Evolutionary conservation across 345 rosid species (phyloP), one percentile per base, ranked within the genome.

Genomic region (Murraya paniculata): DNA sequence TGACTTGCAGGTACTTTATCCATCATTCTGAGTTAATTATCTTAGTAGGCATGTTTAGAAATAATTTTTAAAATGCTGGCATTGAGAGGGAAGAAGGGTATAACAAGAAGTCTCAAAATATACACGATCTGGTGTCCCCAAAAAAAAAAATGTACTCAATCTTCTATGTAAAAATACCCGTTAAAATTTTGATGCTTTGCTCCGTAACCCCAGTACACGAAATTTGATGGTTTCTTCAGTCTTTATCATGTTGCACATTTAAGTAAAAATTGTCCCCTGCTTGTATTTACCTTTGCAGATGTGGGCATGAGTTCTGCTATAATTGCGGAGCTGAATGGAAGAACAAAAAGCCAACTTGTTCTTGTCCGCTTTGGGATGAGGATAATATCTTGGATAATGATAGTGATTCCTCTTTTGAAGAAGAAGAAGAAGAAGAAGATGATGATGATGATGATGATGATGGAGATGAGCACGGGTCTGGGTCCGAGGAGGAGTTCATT

Each of bases 241-340:
- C 16, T 19, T 11, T 33, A 56, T 33, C 50, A 56, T 33, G 19
- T 56, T 33, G 50, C 48, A 58, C n/a, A 14, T 56, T 35, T 33
- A 35, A 55, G 57, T 31, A 31, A 39, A 39, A 39, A 11, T 45
- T 45, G 0, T 62, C 48, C 30, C 41, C 27, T 39, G 57, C 24
- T 66, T 80, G 16, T 41, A 30, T 33, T 73, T 67, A 22, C 45
- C 66, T 72, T 57, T 66, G 81, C 82, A 87, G 93, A 69, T 90
- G 91, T 24, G 93, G 91, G 8, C 73, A 73, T 30, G 90, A 92
- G 84, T 92, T 92, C 74, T 92, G 97, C 85, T 92, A 92, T 71
- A 89, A 72, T 4, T 92, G 94, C 62, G 97, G 97, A 41, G 89
- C 87, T 5, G 87, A 79, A 73, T 92, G 90, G 90, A 89, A 80